Conservation (phyloP, 2,329 filamentous ascomycete species). For the Colletotrichum sp. region DNA sequence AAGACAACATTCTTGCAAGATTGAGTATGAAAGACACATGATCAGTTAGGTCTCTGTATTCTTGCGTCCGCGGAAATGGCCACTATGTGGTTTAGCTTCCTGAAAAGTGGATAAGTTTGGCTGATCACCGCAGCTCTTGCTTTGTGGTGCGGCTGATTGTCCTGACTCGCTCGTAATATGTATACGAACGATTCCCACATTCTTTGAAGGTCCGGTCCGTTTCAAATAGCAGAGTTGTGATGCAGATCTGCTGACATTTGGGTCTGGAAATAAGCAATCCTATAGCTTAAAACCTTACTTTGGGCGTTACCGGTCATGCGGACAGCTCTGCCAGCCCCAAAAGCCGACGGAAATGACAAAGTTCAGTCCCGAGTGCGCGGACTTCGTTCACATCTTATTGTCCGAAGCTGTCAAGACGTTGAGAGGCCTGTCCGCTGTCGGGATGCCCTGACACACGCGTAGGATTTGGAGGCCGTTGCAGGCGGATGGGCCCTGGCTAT, state of each 20-base stretch:
- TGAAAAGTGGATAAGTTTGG: not conserved
- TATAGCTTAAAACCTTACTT: not conserved
- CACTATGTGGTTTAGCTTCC: not conserved
- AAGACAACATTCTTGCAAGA: not conserved
- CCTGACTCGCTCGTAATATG: not conserved
- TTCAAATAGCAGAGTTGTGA: not conserved
- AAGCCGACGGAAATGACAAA: not conserved
- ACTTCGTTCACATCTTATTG: not conserved
- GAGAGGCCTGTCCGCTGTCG: accelerated
- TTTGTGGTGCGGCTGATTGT: not conserved
- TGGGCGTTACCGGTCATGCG: not conserved
- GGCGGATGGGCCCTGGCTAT: not conserved
- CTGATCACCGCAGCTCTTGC: not conserved
- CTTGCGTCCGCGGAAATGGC: not conserved
- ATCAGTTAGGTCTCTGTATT: not conserved
- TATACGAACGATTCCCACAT: not conserved
- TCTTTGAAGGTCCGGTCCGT: not conserved
- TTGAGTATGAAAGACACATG: not conserved
- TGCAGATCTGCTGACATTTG: not conserved
- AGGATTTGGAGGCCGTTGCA: not conserved
- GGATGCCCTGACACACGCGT: not conserved
- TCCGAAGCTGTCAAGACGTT: not conserved
- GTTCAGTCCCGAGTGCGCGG: not conserved
- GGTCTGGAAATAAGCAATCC: not conserved
- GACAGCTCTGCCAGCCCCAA: not conserved